These are phyloP conservation scores for Heliamphora exappendiculata DNA, from an alignment of 148 eudicot species.

Conservation along the genomic window DNA sequence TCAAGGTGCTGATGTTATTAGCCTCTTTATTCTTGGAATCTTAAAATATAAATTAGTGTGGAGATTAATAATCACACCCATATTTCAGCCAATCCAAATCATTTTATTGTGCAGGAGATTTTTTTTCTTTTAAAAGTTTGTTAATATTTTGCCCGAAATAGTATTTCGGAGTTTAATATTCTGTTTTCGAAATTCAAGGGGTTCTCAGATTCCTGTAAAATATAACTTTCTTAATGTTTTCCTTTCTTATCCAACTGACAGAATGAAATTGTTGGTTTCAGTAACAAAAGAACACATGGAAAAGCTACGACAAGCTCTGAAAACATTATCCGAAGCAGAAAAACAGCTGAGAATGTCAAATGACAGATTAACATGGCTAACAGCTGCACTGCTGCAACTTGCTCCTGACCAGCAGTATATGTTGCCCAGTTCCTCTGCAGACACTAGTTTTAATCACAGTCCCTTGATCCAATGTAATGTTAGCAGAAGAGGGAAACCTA, in stretches of 20 bases:
- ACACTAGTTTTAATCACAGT: constrained; percentile 54
- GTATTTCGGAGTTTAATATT: not conserved
- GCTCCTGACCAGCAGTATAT: constrained; percentile 87
- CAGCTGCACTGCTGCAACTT: constrained; percentile 88
- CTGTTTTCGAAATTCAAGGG: not conserved
- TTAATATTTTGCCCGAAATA: not conserved
- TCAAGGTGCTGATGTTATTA: not conserved
- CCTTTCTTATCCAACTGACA: constrained; percentile 2
- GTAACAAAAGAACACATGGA: constrained; percentile 89
- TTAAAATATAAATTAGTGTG: not conserved
- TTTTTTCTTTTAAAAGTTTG: not conserved
- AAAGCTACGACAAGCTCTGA: constrained; percentile 84
- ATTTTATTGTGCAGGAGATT: not conserved
- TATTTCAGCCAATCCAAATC: not conserved
- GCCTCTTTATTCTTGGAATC: not conserved
- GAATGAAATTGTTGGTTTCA: constrained; percentile 24
- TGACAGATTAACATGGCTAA: constrained; percentile 87
- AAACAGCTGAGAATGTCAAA: constrained; percentile 84
- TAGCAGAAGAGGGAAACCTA: constrained; percentile 29
- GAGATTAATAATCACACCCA: not conserved
- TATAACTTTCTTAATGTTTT: not conserved
- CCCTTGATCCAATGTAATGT: constrained; percentile 32
- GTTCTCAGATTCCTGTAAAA: not conserved
- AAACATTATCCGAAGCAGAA: constrained; percentile 89
- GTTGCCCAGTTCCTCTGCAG: constrained; percentile 64